These are phyloP conservation scores for Xylona heveae DNA, from an alignment of 495 filamentous ascomycete genomes.

Conservation along the genomic window DNA sequence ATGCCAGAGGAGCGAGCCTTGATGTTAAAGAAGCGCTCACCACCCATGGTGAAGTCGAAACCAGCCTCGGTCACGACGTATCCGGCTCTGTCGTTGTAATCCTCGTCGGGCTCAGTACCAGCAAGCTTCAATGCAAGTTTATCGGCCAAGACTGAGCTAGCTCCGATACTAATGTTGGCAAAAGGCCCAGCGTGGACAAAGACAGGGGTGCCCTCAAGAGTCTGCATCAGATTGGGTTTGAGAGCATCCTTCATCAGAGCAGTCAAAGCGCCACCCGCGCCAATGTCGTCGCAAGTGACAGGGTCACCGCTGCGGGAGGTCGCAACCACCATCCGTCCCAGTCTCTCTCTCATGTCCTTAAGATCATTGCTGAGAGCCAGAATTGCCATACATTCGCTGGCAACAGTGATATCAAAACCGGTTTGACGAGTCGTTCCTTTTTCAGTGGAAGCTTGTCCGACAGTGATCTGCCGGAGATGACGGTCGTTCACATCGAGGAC, in stretches of 20 bases:
- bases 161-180: constrained; percentile 94
- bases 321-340: constrained; percentile 93
- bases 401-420: constrained; percentile 92
- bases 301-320: constrained; percentile 70
- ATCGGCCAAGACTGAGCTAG: constrained; percentile 84
- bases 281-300: constrained; percentile 89
- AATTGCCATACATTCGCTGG: constrained; percentile 96
- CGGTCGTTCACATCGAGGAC: constrained; percentile 95
- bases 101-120: constrained; percentile 87
- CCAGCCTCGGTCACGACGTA: constrained; percentile 97
- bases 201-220: constrained; percentile 86
- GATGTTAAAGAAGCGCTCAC: constrained; percentile 99
- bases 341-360: constrained; percentile 75
- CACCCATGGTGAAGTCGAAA: constrained; percentile 99
- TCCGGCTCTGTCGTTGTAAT: constrained; percentile 62
- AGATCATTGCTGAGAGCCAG: constrained; percentile 79
- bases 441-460: constrained; percentile 76
- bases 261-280: constrained; percentile 75
- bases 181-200: constrained; percentile 96
- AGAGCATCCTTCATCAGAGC: constrained; percentile 96
- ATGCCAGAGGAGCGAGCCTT: constrained; percentile 93
- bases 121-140: constrained; percentile 89
- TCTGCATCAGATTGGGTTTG: constrained; percentile 98
- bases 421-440: constrained; percentile 69
- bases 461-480: constrained; percentile 68